phyloP scores from a whole-genome alignment of 139 green algal species.

The Klebsormidium nitens region DNA sequence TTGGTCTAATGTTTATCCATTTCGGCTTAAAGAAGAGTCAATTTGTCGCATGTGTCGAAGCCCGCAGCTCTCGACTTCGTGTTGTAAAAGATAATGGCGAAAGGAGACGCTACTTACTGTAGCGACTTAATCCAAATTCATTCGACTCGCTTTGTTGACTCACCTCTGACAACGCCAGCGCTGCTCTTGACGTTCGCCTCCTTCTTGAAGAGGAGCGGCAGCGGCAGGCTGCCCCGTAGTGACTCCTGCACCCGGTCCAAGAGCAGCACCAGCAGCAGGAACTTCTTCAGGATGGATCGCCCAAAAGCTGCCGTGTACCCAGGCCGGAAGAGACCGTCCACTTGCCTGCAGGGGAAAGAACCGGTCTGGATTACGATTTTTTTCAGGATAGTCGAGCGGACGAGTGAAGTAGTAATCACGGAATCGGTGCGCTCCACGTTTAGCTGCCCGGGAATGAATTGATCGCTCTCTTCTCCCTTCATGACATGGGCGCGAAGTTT shows the following conservation, averaged over 20 bases:
- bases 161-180: neutral
- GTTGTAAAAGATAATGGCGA: neutral
- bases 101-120: constrained; percentile 37
- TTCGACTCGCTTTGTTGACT: neutral
- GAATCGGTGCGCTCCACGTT: too few relatives aligned
- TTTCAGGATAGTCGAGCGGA: too few relatives aligned
- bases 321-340: constrained; percentile 34
- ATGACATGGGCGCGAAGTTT: too few relatives aligned
- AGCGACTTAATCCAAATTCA: constrained; percentile 9
- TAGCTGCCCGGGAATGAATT: too few relatives aligned
- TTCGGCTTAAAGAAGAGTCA: neutral
- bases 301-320: constrained; percentile 55
- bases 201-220: neutral
- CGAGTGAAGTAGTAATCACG: too few relatives aligned
- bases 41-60: neutral
- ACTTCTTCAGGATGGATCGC: constrained; percentile 59
- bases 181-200: neutral
- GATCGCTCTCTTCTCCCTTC: too few relatives aligned
- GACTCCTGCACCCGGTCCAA: constrained; percentile 51
- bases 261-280: constrained; percentile 71
- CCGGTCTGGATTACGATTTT: too few relatives aligned
- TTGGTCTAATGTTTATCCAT: neutral
- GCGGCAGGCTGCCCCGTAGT: neutral
- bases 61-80: neutral
- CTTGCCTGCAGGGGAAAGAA: too few relatives aligned